Percentiles rank a stretch among this genome's conserved stretches.
Conservation (phyloP, 805 yeast genomes). For the Yarrowia alimentaria region DNA sequence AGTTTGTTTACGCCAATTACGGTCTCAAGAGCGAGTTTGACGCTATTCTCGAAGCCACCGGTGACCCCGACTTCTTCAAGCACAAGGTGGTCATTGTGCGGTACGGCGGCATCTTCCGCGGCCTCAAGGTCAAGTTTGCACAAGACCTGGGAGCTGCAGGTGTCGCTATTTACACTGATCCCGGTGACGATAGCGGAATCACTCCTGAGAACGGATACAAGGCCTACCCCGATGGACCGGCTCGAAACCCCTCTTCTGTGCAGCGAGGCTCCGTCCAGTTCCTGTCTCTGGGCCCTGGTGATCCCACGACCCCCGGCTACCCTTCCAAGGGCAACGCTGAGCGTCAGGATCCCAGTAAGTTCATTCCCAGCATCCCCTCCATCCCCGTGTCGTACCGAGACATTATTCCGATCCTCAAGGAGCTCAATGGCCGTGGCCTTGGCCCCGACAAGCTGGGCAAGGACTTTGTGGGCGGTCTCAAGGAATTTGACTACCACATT, state of each 20-base stretch:
- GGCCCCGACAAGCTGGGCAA: no score
- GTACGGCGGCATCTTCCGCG: constrained; percentile 67
- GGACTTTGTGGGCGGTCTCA: constrained; percentile 54
- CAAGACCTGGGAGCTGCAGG: constrained; percentile 69
- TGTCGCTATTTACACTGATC: constrained; percentile 67
- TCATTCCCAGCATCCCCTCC: constrained; percentile 66
- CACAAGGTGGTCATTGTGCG: constrained; percentile 66
- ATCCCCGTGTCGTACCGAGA: constrained; percentile 66
- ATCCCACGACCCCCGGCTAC: constrained; percentile 73
- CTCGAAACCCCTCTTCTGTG: constrained; percentile 71
- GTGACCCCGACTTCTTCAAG: constrained; percentile 42
- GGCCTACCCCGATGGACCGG: constrained; percentile 73
- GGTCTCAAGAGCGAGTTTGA: constrained; percentile 64
- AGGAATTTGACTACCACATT: constrained; percentile 48
- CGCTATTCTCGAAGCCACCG: constrained; percentile 46
- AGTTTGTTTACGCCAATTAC: constrained; percentile 64
- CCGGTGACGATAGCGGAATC: constrained; percentile 53
- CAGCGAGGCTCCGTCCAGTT: constrained; percentile 76
- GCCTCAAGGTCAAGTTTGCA: constrained; percentile 73
- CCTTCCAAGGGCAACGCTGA: constrained; percentile 53
- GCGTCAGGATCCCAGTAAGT: constrained; percentile 49
- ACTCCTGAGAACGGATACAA: constrained; percentile 56
- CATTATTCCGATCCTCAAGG: constrained; percentile 58
- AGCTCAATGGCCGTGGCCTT: constrained; percentile 57
- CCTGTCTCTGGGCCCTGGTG: constrained; percentile 64